Percentiles rank a stretch among this genome's conserved stretches.
These are phyloP conservation scores for Alternaria postmessia DNA, from an alignment of 2,329 filamentous ascomycete genomes.

Conservation along the genomic window DNA sequence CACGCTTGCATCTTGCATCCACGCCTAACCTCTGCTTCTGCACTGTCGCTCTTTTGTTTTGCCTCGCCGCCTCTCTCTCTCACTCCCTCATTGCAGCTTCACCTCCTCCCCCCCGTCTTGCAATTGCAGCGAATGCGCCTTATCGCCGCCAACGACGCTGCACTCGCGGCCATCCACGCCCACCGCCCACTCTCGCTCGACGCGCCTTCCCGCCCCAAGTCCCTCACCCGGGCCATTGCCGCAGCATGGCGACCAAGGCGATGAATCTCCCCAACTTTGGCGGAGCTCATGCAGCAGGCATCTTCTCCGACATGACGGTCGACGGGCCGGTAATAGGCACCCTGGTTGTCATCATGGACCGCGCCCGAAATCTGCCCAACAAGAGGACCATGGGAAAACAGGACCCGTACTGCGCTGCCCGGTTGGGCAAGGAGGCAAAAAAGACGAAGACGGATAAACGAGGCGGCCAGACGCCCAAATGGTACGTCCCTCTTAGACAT, in stretches of 20 bases:
- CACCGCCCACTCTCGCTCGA: conserved; percentile 7
- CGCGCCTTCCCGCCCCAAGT: conserved; percentile 10
- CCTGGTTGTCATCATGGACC: conserved; percentile 88
- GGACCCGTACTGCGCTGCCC: conserved; percentile 93
- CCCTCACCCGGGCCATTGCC: not conserved
- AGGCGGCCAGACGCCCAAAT: conserved; percentile 93
- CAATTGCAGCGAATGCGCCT: conserved; percentile 36
- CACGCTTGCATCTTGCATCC: conserved; percentile 6
- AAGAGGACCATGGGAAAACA: conserved; percentile 98
- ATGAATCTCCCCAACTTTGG: conserved; percentile 51
- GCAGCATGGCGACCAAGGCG: conserved; percentile 49
- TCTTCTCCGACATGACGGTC: conserved; percentile 91
- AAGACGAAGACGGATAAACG: conserved; percentile 94
- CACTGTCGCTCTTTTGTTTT: conserved; percentile 31
- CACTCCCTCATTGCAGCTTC: not conserved
- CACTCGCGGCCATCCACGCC: conserved; percentile 20
- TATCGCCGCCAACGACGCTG: conserved; percentile 22
- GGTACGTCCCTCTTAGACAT: conserved; percentile 66
- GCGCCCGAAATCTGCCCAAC: conserved; percentile 96
- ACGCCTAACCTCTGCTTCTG: conserved; percentile 15
- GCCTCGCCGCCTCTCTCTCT: conserved; percentile 7
- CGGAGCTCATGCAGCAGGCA: conserved; percentile 83
- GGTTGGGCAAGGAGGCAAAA: conserved; percentile 94
- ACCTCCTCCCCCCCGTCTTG: not conserved
- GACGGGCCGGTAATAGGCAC: conserved; percentile 95